Evolutionary conservation across 2,329 filamentous ascomycete genomes (phyloP), one percentile per base, ranked within the genome.

Genomic region (Trichoderma semiorbis): DNA sequence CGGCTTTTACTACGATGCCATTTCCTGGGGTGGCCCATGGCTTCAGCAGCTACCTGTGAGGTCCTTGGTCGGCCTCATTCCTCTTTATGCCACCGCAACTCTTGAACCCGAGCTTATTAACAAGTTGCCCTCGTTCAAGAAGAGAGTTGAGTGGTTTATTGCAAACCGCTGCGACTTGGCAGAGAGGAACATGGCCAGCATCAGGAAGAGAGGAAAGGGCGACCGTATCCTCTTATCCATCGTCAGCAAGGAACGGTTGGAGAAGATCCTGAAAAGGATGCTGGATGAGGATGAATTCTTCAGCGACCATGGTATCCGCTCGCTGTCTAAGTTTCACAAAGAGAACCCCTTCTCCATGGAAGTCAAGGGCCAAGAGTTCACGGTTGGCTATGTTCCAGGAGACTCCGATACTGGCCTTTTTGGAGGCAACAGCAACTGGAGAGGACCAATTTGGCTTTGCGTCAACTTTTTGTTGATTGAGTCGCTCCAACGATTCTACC

Each of bases 1-100:
- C 81, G 94, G 93, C 71, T 98, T 98, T 86, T 98, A 98, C 86
- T 98, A 98, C 79, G 95, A 98, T 83, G 95, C 95, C 30, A 98
- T 98, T 75, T 97, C 95, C 1, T 98, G 94, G 90, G 95, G 95
- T 64, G 94, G 94, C 10, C 95, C 95, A 8, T 97, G 92, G 91
- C 93, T 93, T 68, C 93, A 98, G 78, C 95, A 98, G 81, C 88
- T 98, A 78, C 95, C 94, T 1, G 93, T 98, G 67, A 88, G 94
- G 72, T 98, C 95, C 18, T 88, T 98, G 8, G 95, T 98, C 67
- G 95, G 96, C 12, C 85, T 98, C 72, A 98, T 98, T 74, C 95
- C 95, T 2, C 88, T 98, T 12, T 98, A 97, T 79, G 94, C 94
- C 7, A 97, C 95, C 3, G 85, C 97, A 73, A 98, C 96, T 0